A percentile compares a stretch with the other conserved stretches of the same genome.
These are phyloP conservation scores for Apiotrichum siamense DNA, from an alignment of 1,284 basidiomycete species.

Conservation along the genomic window DNA sequence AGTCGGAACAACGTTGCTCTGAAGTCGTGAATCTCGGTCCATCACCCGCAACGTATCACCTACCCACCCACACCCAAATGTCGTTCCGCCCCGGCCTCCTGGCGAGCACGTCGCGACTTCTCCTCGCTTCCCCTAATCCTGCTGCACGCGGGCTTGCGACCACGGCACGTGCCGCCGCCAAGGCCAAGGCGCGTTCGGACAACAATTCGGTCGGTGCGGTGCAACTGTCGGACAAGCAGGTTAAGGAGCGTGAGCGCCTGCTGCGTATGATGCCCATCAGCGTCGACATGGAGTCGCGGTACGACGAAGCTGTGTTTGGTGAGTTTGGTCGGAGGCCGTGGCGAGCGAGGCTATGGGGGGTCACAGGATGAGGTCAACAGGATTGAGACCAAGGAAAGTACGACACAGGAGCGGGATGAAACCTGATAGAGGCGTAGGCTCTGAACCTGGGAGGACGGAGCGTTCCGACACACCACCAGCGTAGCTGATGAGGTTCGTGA, in stretches of 20 bases:
- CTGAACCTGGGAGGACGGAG: no score
- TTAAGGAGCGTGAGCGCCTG: slow-evolving; percentile 7
- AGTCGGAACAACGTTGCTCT: background rate
- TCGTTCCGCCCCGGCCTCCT: slow-evolving; percentile 13
- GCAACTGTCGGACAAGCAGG: slow-evolving; percentile 9
- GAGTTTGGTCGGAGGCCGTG: background rate
- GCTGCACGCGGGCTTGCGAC: background rate
- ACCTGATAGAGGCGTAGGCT: no score
- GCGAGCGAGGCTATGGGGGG: no score
- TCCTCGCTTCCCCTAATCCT: background rate
- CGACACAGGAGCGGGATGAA: no score
- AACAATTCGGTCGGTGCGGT: no score
- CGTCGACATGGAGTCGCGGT: slow-evolving; percentile 2
- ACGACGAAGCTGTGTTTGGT: slow-evolving; percentile 5
- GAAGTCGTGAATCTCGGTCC: no score
- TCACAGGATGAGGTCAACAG: no score
- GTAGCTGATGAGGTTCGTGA: no score
- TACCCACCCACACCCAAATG: slow-evolving; percentile 3
- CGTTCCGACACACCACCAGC: no score
- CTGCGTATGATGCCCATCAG: slow-evolving; percentile 4
- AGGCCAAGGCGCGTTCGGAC: background rate
- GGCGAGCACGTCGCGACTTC: slow-evolving; percentile 10
- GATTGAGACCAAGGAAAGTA: no score
- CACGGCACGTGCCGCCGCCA: background rate
- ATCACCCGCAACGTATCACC: no score